These are phyloP conservation scores for Climacium dendroides DNA, from an alignment of 225 moss, liverwort and hornwort genomes.

Conservation along the genomic window DNA sequence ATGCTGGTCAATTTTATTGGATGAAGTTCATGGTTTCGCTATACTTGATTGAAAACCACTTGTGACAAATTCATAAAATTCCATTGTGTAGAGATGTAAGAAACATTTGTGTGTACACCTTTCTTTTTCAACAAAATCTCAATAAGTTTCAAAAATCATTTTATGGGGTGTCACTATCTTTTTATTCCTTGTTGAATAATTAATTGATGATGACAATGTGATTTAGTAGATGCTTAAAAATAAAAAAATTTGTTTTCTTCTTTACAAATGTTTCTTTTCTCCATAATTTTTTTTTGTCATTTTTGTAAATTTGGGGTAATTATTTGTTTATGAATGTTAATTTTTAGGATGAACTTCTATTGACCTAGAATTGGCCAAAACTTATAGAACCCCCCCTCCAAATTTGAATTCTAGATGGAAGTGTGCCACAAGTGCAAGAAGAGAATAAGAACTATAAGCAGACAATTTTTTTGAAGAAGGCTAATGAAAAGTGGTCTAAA, in stretches of 20 bases:
- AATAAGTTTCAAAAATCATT: background rate
- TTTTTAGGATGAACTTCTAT: fast-evolving
- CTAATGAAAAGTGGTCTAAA: fast-evolving
- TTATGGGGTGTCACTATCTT: background rate
- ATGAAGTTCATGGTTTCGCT: background rate
- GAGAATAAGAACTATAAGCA: fast-evolving
- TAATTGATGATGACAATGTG: background rate
- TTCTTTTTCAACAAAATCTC: background rate
- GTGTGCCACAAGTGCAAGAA: fast-evolving
- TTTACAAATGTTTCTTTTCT: background rate
- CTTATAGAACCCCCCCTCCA: fast-evolving
- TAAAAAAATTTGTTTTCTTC: background rate
- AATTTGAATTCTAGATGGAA: fast-evolving
- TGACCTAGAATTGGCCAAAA: background rate
- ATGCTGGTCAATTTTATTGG: background rate
- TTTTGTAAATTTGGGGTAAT: fast-evolving
- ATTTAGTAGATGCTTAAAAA: background rate
- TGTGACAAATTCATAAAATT: background rate
- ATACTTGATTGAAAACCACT: background rate
- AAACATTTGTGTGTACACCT: too few relatives aligned
- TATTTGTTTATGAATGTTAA: fast-evolving
- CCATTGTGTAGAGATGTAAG: fast-evolving
- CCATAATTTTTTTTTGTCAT: too few relatives aligned
- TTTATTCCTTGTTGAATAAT: background rate
- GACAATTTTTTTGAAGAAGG: fast-evolving